Percentiles rank a stretch among this genome's conserved stretches.
Conservation (phyloP, 805 yeast genomes). For the Ogataea trehaloabstinens region DNA sequence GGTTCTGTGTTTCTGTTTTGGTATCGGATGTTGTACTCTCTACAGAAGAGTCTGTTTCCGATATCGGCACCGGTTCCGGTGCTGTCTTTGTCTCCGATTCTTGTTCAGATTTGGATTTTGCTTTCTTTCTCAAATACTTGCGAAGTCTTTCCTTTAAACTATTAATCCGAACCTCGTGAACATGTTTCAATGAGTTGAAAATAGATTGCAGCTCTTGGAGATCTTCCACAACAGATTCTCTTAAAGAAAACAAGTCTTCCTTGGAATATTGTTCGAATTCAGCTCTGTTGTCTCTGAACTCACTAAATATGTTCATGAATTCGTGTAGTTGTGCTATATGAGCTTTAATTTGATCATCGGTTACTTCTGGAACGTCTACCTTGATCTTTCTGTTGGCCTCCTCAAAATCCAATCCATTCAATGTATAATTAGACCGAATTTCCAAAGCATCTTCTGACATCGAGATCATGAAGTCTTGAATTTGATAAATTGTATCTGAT, state of each 20-base stretch:
- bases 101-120: not conserved
- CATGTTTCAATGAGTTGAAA: conserved; percentile 18
- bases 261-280: conserved; percentile 16
- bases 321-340: conserved; percentile 24
- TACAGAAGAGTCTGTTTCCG: conserved; percentile 3
- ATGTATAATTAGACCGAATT: conserved; percentile 42
- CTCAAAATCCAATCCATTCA: conserved; percentile 48
- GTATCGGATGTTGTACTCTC: conserved; percentile 1
- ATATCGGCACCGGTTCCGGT: conserved; percentile 9
- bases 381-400: conserved; percentile 48
- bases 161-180: conserved; percentile 29
- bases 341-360: conserved; percentile 28
- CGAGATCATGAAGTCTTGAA: conserved; percentile 44
- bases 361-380: conserved; percentile 24
- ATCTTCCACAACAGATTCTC: conserved; percentile 21
- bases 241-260: conserved; percentile 23
- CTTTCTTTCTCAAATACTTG: conserved; percentile 19
- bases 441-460: conserved; percentile 45
- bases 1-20: conserved; percentile 1
- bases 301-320: conserved; percentile 29
- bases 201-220: conserved; percentile 17
- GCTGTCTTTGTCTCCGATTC: not conserved
- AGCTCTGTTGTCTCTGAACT: conserved; percentile 24
- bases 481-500: conserved; percentile 35
- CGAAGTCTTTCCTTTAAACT: conserved; percentile 22